These are phyloP conservation scores for Candolleomyces aberdarensis DNA, from an alignment of 768 basidiomycete genomes.

Conservation along the genomic window DNA sequence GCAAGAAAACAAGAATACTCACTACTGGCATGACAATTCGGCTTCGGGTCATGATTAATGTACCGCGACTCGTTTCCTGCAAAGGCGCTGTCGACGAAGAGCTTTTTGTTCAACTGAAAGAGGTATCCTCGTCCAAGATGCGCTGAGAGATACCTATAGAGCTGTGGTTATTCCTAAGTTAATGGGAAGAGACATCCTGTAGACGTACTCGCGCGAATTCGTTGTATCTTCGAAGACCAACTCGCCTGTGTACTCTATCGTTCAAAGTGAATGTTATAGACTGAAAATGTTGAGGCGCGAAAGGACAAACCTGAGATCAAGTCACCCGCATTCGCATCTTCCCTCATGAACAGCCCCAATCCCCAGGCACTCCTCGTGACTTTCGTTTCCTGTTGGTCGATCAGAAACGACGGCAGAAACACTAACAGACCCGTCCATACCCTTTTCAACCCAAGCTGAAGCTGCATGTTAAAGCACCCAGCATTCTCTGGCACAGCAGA, in stretches of 20 bases:
- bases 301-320: slow-evolving; percentile 9
- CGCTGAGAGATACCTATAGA: not conserved
- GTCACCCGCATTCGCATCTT: slow-evolving; percentile 8
- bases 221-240: slow-evolving; percentile 12
- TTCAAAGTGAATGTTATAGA: not conserved
- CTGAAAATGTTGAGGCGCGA: not conserved
- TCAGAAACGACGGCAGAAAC: not conserved
- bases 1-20: not conserved
- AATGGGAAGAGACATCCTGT: not conserved
- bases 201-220: slow-evolving; percentile 13
- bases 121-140: slow-evolving; percentile 13
- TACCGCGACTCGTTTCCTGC: slow-evolving; percentile 12
- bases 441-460: slow-evolving; percentile 8
- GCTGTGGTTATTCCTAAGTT: not conserved
- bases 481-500: not conserved
- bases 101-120: slow-evolving; percentile 13
- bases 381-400: not conserved
- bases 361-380: slow-evolving; percentile 10
- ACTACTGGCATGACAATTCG: slow-evolving; percentile 8
- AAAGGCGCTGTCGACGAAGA: slow-evolving; percentile 6
- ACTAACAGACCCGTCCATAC: not conserved
- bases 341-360: slow-evolving; percentile 10
- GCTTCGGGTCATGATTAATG: slow-evolving; percentile 9
- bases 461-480: slow-evolving; percentile 4
- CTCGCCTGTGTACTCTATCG: slow-evolving; percentile 15